Evolutionary conservation across 176 grass and related monocot genomes (phyloP).

Genomic region (Triticum dicoccoides): DNA sequence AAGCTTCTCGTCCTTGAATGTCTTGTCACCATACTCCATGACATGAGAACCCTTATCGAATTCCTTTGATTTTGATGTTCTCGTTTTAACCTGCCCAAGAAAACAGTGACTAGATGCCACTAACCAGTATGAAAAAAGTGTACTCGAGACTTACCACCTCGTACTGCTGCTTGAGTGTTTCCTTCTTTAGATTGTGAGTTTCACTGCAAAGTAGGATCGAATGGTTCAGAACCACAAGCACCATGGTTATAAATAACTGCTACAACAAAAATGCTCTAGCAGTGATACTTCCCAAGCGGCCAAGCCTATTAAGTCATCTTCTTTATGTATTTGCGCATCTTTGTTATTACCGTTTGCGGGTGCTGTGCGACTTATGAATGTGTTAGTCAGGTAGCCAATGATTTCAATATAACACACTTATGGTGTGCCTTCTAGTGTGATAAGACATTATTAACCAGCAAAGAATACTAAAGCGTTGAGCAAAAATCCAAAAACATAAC

Average conservation of each 20-base stretch:
- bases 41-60: constrained; percentile 66
- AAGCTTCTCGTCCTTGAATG: constrained; percentile 75
- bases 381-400: background rate
- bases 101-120: constrained; percentile 8
- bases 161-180: constrained; percentile 76
- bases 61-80: constrained; percentile 57
- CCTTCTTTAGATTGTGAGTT: constrained; percentile 73
- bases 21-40: constrained; percentile 95
- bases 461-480: background rate
- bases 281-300: background rate
- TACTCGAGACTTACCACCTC: constrained; percentile 54
- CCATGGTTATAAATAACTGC: background rate
- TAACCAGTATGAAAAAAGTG: constrained; percentile 7
- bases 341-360: background rate
- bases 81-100: constrained; percentile 60
- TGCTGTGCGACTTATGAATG: background rate
- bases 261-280: background rate
- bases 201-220: constrained; percentile 50
- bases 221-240: background rate
- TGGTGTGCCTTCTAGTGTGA: background rate
- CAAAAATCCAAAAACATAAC: too few species aligned
- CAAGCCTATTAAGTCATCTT: background rate
- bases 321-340: background rate
- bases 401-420: background rate
- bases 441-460: background rate